These are phyloP conservation scores for Dothideomycetidae sp. DNA, from an alignment of 2,329 filamentous ascomycete species.

Conservation along the genomic window DNA sequence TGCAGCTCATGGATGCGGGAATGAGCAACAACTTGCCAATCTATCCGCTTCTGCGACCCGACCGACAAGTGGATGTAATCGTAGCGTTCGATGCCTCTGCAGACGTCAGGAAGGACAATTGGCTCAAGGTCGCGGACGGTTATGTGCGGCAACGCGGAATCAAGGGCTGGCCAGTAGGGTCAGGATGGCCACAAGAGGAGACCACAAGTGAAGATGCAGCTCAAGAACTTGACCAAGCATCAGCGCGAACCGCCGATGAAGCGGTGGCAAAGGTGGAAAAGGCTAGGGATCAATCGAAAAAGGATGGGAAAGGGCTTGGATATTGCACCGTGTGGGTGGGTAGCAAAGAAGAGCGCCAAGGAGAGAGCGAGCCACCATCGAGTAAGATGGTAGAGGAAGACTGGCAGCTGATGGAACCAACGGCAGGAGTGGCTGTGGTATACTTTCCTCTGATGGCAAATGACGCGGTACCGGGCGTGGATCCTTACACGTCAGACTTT, in stretches of 20 bases:
- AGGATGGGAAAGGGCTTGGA: constrained; percentile 38
- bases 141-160: constrained; percentile 82
- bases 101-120: constrained; percentile 87
- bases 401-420: constrained; percentile 52
- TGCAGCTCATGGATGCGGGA: constrained; percentile 72
- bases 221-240: constrained; percentile 52
- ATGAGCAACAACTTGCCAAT: constrained; percentile 98
- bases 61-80: constrained; percentile 75
- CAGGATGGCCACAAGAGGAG: constrained; percentile 69
- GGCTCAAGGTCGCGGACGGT: constrained; percentile 86
- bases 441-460: constrained; percentile 88
- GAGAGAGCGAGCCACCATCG: constrained; percentile 37
- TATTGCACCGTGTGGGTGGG: constrained; percentile 97
- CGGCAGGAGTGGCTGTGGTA: constrained; percentile 75
- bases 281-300: constrained; percentile 29
- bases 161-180: constrained; percentile 85
- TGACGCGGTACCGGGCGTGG: constrained; percentile 61
- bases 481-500: constrained; percentile 70
- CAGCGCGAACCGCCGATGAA: constrained; percentile 45
- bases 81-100: constrained; percentile 91
- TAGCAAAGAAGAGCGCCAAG: constrained; percentile 56
- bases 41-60: constrained; percentile 80
- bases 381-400: constrained; percentile 45
- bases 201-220: constrained; percentile 46
- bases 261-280: constrained; percentile 49